Percentiles rank a stretch among this genome's conserved stretches.
Conservation (phyloP, 768 basidiomycete species). For the Phanerochaete sordida region DNA sequence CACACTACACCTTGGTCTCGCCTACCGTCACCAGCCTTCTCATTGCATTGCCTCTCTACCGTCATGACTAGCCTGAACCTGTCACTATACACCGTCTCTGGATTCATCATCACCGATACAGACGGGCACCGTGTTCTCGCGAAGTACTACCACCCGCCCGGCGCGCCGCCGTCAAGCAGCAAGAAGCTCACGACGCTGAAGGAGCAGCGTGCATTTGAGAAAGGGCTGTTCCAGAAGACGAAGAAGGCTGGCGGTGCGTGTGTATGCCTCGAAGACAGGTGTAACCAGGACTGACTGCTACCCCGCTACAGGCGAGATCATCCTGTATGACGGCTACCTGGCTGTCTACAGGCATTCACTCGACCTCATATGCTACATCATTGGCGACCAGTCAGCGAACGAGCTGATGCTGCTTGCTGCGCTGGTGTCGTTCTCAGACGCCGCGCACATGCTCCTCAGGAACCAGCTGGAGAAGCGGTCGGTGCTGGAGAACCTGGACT, state of each 20-base stretch:
- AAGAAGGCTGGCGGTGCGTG: conserved; percentile 85
- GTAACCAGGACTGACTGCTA: too few species aligned
- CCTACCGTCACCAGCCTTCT: background rate
- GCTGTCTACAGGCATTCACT: conserved; percentile 92
- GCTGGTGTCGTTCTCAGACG: conserved; percentile 81
- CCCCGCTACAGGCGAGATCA: conserved; percentile 76
- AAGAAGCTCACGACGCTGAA: conserved; percentile 71
- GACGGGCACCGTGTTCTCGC: conserved; percentile 94
- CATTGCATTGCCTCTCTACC: background rate
- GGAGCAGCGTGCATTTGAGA: conserved; percentile 95
- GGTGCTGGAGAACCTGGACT: conserved; percentile 90
- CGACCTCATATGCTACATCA: conserved; percentile 92
- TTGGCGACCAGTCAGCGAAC: conserved; percentile 85
- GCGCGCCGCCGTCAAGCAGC: conserved; percentile 53
- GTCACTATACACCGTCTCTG: conserved; percentile 83
- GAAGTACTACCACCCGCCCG: conserved; percentile 87
- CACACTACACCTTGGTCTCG: background rate
- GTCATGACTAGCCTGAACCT: conserved; percentile 53
- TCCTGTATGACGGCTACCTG: conserved; percentile 86
- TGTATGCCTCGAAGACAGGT: too few species aligned
- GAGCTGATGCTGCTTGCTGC: conserved; percentile 94
- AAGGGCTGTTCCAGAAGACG: conserved; percentile 93
- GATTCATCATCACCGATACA: conserved; percentile 90
- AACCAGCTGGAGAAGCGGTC: conserved; percentile 95
- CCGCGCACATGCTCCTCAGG: conserved; percentile 78